These are phyloP conservation scores for Eucalyptus cloeziana DNA, from an alignment of 345 rosid species.

Conservation along the genomic window DNA sequence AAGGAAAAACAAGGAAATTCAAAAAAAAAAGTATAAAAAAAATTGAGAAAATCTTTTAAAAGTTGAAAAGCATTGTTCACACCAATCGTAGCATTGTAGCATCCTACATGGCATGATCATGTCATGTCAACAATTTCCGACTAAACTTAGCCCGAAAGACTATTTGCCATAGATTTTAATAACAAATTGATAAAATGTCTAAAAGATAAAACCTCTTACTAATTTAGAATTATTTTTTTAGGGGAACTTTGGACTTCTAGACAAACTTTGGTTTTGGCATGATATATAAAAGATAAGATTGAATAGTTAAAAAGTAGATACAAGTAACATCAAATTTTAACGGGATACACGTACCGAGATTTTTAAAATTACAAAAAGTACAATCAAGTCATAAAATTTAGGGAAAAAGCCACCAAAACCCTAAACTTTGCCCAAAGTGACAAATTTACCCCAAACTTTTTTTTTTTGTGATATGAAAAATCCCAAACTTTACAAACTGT, in stretches of 20 bases:
- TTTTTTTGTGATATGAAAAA: no score
- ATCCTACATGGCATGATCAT: neutral
- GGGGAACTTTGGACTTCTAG: neutral
- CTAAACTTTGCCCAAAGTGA: no score
- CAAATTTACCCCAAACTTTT: no score
- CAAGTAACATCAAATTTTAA: neutral
- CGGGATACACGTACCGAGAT: no score
- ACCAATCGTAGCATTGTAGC: fast-evolving
- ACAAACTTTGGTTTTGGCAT: neutral
- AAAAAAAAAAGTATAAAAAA: neutral
- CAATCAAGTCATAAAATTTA: no score
- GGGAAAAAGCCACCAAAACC: no score
- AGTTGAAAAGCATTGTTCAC: neutral
- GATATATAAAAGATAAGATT: neutral
- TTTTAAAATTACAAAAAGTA: no score
- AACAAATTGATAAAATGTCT: neutral
- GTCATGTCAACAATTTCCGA: neutral
- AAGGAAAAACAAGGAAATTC: fast-evolving
- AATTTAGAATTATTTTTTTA: neutral
- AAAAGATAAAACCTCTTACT: neutral
- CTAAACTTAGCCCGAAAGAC: neutral
- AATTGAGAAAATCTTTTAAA: neutral
- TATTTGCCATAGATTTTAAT: neutral
- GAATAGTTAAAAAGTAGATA: neutral
- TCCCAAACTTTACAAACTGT: no score